Evolutionary conservation across 2,329 filamentous ascomycete species (phyloP).

Genomic region (Pseudomassariella vexata): DNA sequence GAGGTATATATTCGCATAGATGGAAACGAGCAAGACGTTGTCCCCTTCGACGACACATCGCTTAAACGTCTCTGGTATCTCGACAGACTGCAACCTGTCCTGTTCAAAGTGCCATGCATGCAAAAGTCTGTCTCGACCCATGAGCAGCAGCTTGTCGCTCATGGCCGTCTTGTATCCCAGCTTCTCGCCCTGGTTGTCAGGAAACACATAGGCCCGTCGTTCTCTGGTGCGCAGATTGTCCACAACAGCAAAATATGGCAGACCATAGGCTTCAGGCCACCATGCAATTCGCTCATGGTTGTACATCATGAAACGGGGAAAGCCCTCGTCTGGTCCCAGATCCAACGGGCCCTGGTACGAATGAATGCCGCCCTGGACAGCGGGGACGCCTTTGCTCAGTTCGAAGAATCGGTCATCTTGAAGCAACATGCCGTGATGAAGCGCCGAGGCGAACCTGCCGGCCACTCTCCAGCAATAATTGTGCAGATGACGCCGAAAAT

Average conservation of each 20-base stretch:
- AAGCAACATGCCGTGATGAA: conserved; percentile 20
- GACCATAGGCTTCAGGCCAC: conserved; percentile 23
- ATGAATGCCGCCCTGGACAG: conserved; percentile 21
- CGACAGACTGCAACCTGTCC: conserved; percentile 14
- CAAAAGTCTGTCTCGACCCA: conserved; percentile 18
- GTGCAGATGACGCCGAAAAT: conserved; percentile 16
- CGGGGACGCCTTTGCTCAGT: conserved; percentile 16
- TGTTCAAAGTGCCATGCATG: conserved; percentile 24
- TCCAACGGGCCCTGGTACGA: conserved; percentile 16
- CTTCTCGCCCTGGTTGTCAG: conserved; percentile 11
- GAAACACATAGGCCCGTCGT: conserved; percentile 21
- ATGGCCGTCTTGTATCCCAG: conserved; percentile 23
- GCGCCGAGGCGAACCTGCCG: conserved; percentile 18
- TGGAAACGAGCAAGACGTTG: conserved; percentile 17
- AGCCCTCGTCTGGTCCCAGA: conserved; percentile 13
- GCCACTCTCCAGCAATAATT: conserved; percentile 14
- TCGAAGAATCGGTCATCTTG: conserved; percentile 19
- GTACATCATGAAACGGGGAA: conserved; percentile 22
- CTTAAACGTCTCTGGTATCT: conserved; percentile 17
- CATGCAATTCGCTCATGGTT: conserved; percentile 21
- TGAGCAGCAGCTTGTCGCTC: conserved; percentile 20
- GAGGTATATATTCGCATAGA: conserved; percentile 16
- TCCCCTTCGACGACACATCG: conserved; percentile 21
- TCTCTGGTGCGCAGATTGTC: conserved; percentile 22
- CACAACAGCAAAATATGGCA: conserved; percentile 22